Evolutionary conservation across 2,329 filamentous ascomycete species (phyloP).

Genomic region (Talaromyces sp.): DNA sequence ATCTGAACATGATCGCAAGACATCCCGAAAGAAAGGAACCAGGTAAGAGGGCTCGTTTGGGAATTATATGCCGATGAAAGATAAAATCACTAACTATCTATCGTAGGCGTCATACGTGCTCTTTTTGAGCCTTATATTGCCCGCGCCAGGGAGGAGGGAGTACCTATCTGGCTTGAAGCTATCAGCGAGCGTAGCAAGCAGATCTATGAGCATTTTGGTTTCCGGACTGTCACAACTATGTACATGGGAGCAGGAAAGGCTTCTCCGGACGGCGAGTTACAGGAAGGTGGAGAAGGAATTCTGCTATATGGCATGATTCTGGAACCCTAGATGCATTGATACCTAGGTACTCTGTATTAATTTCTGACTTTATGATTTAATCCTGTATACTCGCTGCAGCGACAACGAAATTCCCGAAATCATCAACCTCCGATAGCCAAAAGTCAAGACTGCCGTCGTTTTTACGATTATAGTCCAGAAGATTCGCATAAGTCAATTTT

Average conservation of each 20-base stretch:
- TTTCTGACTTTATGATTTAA: neutral
- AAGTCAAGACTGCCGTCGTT: conserved; percentile 2
- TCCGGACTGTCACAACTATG: conserved; percentile 6
- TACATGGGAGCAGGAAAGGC: conserved; percentile 10
- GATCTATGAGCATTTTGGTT: conserved; percentile 15
- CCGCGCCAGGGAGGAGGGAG: conserved; percentile 4
- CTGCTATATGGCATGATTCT: conserved; percentile 13
- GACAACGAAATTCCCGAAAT: conserved; percentile 8
- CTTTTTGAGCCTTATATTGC: conserved; percentile 15
- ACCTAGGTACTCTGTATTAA: neutral
- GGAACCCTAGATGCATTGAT: neutral
- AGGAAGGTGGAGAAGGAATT: conserved; percentile 14
- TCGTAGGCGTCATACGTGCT: conserved; percentile 13
- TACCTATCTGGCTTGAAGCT: conserved; percentile 14
- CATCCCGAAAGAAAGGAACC: conserved; percentile 13
- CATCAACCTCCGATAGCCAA: conserved; percentile 9
- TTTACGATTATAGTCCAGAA: neutral
- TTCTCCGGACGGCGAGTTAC: conserved; percentile 10
- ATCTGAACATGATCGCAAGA: conserved; percentile 13
- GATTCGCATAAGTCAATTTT: conserved; percentile 2
- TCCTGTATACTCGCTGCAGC: conserved; percentile 3
- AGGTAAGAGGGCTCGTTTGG: neutral
- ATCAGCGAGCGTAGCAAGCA: conserved; percentile 13
- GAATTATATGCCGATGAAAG: neutral
- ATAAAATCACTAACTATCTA: neutral